Percentiles rank a stretch among this genome's conserved stretches.
These are phyloP conservation scores for Stemphylium lycopersici DNA, from an alignment of 2,329 filamentous ascomycete species.

Conservation along the genomic window DNA sequence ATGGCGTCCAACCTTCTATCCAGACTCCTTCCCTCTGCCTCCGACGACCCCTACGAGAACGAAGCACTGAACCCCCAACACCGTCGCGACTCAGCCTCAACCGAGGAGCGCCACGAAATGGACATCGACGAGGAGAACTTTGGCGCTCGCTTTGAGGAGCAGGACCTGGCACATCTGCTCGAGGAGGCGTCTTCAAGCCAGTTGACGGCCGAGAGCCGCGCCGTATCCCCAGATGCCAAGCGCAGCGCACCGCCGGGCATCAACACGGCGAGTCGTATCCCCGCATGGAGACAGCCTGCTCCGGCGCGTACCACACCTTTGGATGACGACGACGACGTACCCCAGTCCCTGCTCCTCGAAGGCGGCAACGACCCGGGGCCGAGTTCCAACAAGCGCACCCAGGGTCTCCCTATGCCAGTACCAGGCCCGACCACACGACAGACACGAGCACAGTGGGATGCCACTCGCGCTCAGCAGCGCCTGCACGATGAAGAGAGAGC, in stretches of 20 bases:
- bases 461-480: constrained; percentile 54
- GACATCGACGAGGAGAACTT: constrained; percentile 58
- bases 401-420: constrained; percentile 50
- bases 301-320: constrained; percentile 24
- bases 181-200: constrained; percentile 59
- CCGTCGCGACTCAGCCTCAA: constrained; percentile 32
- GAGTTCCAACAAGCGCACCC: constrained; percentile 25
- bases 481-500: constrained; percentile 45
- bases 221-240: constrained; percentile 44
- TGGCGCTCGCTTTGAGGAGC: constrained; percentile 59
- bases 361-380: constrained; percentile 49
- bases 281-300: constrained; percentile 46
- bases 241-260: constrained; percentile 37
- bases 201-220: constrained; percentile 52
- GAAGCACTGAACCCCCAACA: constrained; percentile 31
- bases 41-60: constrained; percentile 56
- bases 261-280: constrained; percentile 38
- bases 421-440: constrained; percentile 52
- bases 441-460: constrained; percentile 58
- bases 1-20: constrained; percentile 63
- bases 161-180: constrained; percentile 63
- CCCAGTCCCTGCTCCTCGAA: constrained; percentile 67
- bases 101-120: constrained; percentile 55
- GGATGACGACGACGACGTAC: constrained; percentile 62
- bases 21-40: constrained; percentile 57